Evolutionary conservation across 768 basidiomycete species (phyloP).

Genomic region (Auriscalpium vulgare): DNA sequence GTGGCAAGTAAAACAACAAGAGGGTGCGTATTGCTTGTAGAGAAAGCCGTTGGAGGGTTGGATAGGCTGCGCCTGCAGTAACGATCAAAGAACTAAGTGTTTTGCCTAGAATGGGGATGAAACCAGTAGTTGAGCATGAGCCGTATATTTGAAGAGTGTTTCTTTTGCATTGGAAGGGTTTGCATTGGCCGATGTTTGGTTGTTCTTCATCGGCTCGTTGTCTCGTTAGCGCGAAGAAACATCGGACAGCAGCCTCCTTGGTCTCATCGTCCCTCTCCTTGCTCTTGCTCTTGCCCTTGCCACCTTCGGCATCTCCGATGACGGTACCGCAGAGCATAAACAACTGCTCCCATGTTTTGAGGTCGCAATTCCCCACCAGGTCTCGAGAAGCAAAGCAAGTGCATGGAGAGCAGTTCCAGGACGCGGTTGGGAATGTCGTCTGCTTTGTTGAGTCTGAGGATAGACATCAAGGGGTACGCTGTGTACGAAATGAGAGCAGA

Average conservation of each 20-base stretch:
- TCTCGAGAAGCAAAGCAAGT: conserved; percentile 49
- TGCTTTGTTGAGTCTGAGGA: conserved; percentile 70
- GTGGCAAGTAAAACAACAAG: conserved; percentile 38
- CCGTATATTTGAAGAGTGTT: conserved; percentile 32
- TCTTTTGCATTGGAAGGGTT: conserved; percentile 14
- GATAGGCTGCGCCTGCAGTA: conserved; percentile 46
- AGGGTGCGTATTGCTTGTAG: conserved; percentile 51
- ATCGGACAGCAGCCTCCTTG: conserved; percentile 62
- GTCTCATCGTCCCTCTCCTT: conserved; percentile 76
- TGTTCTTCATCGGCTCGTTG: conserved; percentile 37
- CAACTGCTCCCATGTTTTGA: conserved; percentile 74
- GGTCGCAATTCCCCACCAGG: conserved; percentile 82
- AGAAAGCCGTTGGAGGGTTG: conserved; percentile 55
- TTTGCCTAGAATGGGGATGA: conserved; percentile 77
- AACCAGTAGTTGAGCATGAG: conserved; percentile 36
- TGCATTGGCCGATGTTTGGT: conserved; percentile 16
- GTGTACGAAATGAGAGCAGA: conserved; percentile 69
- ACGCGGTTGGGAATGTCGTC: conserved; percentile 69
- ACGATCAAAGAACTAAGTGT: conserved; percentile 68
- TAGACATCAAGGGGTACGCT: conserved; percentile 81
- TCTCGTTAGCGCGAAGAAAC: conserved; percentile 57
- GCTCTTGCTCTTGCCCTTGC: conserved; percentile 60
- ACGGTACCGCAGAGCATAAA: conserved; percentile 69
- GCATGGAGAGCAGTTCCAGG: conserved; percentile 57
- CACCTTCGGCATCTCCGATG: conserved; percentile 49